Base-by-base conservation (phyloP, 73 alveolate genomes). In the Paramecium biaurelia region DNA sequence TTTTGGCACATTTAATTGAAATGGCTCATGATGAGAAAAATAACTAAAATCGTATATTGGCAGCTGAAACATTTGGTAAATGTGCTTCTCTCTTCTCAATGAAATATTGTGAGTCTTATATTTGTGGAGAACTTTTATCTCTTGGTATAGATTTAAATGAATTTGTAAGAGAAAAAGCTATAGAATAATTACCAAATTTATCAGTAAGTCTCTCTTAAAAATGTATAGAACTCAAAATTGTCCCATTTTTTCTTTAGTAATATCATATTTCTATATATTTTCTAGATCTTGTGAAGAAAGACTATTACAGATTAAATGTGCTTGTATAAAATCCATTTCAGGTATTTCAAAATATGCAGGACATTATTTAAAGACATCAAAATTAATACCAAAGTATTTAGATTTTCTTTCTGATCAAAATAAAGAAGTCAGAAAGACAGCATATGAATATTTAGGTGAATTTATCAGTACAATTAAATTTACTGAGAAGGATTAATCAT, bases 361-460 rank as follows among this genome's bases (percentile, higher is more conserved):
- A 4, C 94, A 87, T 32, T 92, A 92, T n/a, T 79, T 90, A 5
- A 93, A 93, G 43, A 47, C 92, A 7, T 70, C 35, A 1, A 34
- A 59, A 41, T 92, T 94, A 10, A 95, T 95, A 5, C 97, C 96
- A 20, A 89, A 94, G 20, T 96, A 92, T 92, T 74, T 92, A 49
- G 92, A 95, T 72, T 95, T 96, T 47, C 26, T 96, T 10, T 63
- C 57, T 32, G 92, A 89, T 89, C 41, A 67, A 67, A 70, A 76
- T 18, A 97, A 97, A 58, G 96, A 97, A 96, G 99, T 97, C 7
- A 94, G 95, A 70, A 88, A 93, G 85, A 93, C 96, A 3, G 97
- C 98, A 21, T 92, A 87, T 82, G 85, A 94, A 85, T 86, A 93
- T 43, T 86, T 97, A n/a, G 99, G 99, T 7, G 94, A 92, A 7